These are phyloP conservation scores for Pythium apleroticum DNA, from an alignment of 352 stramenopile genomes.

Conservation along the genomic window DNA sequence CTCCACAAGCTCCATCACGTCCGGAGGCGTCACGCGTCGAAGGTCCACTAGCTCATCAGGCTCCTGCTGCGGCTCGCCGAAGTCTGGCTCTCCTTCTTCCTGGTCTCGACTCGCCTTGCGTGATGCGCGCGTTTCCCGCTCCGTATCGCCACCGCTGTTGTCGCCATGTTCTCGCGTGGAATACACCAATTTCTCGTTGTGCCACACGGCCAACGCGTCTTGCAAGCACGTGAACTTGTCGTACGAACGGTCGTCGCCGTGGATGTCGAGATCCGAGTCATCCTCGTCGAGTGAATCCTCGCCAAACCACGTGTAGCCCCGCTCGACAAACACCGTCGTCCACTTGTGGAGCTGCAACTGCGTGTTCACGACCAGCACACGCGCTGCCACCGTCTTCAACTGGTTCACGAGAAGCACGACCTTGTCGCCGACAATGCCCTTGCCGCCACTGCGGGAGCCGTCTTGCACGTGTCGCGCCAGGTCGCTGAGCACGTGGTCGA, in stretches of 20 bases:
- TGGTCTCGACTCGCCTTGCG: conserved; percentile 6
- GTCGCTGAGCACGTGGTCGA: conserved; percentile 19
- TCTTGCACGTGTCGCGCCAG: conserved; percentile 21
- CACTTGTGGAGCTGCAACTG: conserved; percentile 80
- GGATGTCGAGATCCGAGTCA: conserved; percentile 16
- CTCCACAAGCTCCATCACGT: conserved; percentile 44
- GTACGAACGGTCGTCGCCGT: conserved; percentile 53
- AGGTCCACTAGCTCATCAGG: conserved; percentile 31
- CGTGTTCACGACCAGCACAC: conserved; percentile 55
- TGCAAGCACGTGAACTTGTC: conserved; percentile 85
- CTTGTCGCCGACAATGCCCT: conserved; percentile 15
- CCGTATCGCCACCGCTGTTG: not conserved
- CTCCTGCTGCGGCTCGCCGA: not conserved
- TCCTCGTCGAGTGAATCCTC: conserved; percentile 34
- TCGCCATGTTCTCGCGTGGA: conserved; percentile 42
- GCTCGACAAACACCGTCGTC: conserved; percentile 62
- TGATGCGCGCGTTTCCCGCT: not conserved
- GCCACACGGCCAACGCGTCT: conserved; percentile 73
- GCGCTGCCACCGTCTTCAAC: conserved; percentile 50
- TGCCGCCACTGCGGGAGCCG: not conserved
- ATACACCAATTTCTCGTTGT: conserved; percentile 59
- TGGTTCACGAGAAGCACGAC: conserved; percentile 46
- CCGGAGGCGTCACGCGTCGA: conserved; percentile 41
- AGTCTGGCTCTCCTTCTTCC: conserved; percentile 4
- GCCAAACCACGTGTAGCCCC: conserved; percentile 67